Percentiles rank a stretch among this genome's conserved stretches.
These are phyloP conservation scores for Rhodomyrtus tomentosa DNA, from an alignment of 345 rosid genomes.

Conservation along the genomic window DNA sequence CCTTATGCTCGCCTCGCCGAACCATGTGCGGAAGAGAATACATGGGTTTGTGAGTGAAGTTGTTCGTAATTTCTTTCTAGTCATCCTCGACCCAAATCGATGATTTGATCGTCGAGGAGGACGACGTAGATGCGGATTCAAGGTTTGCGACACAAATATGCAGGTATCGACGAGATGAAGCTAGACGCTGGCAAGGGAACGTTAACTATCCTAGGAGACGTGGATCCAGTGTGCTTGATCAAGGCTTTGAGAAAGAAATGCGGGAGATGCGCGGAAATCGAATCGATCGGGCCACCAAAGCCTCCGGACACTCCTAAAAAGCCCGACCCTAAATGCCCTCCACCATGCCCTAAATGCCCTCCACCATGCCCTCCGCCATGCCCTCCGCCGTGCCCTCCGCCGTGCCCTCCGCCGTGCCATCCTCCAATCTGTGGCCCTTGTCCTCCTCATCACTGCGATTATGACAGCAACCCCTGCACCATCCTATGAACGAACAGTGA, in stretches of 20 bases:
- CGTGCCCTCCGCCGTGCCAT: background rate
- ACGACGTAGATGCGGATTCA: background rate
- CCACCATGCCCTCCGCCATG: background rate
- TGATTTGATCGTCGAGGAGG: background rate
- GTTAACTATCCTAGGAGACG: background rate
- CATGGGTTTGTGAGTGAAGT: background rate
- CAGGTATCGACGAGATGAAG: background rate
- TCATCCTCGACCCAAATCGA: background rate
- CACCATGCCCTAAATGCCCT: background rate
- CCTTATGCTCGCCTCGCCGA: background rate
- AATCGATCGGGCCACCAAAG: background rate
- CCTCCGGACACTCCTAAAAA: background rate
- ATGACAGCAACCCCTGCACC: background rate
- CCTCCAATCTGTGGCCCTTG: background rate
- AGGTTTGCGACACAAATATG: background rate
- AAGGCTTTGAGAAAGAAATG: background rate
- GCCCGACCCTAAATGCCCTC: background rate
- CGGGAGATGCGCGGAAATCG: background rate
- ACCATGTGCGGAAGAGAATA: background rate
- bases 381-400: background rate
- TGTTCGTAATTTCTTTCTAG: background rate
- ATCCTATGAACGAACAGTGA: background rate
- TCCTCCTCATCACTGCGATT: background rate
- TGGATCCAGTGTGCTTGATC: background rate
- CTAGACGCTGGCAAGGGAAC: background rate